These are phyloP conservation scores for Groenewaldozyma tartarivorans DNA, from an alignment of 805 yeast species.

Conservation along the genomic window DNA sequence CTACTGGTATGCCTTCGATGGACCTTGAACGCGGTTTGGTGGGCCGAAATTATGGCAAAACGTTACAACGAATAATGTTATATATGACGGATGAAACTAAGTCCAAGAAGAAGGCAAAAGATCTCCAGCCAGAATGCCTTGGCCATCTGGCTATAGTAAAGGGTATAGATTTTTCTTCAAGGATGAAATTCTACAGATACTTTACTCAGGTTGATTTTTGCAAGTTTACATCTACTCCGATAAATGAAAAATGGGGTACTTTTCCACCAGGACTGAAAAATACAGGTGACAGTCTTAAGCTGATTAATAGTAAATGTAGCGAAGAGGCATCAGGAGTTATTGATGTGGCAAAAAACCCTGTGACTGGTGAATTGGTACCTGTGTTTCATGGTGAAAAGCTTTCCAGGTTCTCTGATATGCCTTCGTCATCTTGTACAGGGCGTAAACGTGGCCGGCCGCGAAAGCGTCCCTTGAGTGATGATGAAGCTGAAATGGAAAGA, in stretches of 20 bases:
- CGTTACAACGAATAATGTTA: slow-evolving; percentile 45
- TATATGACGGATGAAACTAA: slow-evolving; percentile 32
- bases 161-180: slow-evolving; percentile 65
- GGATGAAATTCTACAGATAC: slow-evolving; percentile 62
- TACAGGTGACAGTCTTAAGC: too few species aligned
- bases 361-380: slow-evolving; percentile 11
- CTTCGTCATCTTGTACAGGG: slow-evolving; percentile 3
- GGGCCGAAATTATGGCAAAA: slow-evolving; percentile 46
- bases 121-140: slow-evolving; percentile 23
- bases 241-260: slow-evolving; percentile 23
- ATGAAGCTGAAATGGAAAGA: slow-evolving; percentile 1
- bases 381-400: slow-evolving; percentile 21
- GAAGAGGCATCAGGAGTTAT: too few species aligned
- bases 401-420: neutral
- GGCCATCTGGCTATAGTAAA: slow-evolving; percentile 39
- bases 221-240: slow-evolving; percentile 23
- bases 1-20: slow-evolving; percentile 51
- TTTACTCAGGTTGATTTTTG: slow-evolving; percentile 37
- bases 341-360: too few species aligned
- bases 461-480: slow-evolving; percentile 9
- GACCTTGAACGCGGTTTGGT: slow-evolving; percentile 40
- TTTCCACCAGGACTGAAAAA: too few species aligned
- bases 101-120: slow-evolving; percentile 16
- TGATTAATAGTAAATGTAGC: too few species aligned
- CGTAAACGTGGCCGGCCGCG: slow-evolving; percentile 19